Percentiles rank a stretch among this genome's conserved stretches.
These are phyloP conservation scores for Wickerhamiella parazyma DNA, from an alignment of 805 yeast species.

Conservation along the genomic window DNA sequence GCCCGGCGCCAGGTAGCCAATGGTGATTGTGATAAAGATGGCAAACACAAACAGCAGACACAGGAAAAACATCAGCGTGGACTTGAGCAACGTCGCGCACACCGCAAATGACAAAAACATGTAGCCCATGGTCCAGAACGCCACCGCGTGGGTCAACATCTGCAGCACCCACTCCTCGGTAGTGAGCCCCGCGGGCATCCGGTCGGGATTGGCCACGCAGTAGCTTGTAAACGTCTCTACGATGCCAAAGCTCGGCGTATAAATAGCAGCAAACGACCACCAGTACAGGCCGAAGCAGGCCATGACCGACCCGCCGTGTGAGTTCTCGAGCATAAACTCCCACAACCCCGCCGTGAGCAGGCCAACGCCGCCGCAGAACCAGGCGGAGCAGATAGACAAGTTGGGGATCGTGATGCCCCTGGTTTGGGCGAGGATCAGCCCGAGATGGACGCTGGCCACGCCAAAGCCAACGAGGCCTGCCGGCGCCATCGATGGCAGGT, in stretches of 20 bases:
- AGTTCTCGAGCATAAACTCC: slow-evolving; percentile 50
- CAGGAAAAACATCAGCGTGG: slow-evolving; percentile 49
- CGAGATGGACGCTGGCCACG: slow-evolving; percentile 45
- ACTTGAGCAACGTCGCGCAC: slow-evolving; percentile 49
- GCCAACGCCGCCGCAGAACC: slow-evolving; percentile 50
- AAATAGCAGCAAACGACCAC: slow-evolving; percentile 48
- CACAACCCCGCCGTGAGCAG: slow-evolving; percentile 57
- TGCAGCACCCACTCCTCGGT: slow-evolving; percentile 23
- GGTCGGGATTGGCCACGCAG: neutral
- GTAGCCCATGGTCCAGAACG: slow-evolving; percentile 39
- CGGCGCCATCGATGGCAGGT: slow-evolving; percentile 53
- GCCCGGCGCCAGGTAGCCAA: slow-evolving; percentile 37
- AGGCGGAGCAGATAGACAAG: slow-evolving; percentile 46
- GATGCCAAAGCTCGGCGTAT: slow-evolving; percentile 39
- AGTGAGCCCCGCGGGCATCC: slow-evolving; percentile 1
- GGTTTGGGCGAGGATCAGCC: slow-evolving; percentile 41
- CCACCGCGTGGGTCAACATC: slow-evolving; percentile 20
- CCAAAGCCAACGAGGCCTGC: slow-evolving; percentile 49
- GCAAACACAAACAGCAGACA: slow-evolving; percentile 40
- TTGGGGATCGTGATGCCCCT: slow-evolving; percentile 42
- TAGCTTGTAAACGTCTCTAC: slow-evolving; percentile 9
- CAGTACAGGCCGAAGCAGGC: slow-evolving; percentile 45
- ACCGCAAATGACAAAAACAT: slow-evolving; percentile 49
- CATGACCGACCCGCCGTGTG: slow-evolving; percentile 46
- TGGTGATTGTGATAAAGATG: slow-evolving; percentile 42